phyloP scores from a whole-genome alignment of 2,329 filamentous ascomycete genomes.

The Colletotrichum falcatum region DNA sequence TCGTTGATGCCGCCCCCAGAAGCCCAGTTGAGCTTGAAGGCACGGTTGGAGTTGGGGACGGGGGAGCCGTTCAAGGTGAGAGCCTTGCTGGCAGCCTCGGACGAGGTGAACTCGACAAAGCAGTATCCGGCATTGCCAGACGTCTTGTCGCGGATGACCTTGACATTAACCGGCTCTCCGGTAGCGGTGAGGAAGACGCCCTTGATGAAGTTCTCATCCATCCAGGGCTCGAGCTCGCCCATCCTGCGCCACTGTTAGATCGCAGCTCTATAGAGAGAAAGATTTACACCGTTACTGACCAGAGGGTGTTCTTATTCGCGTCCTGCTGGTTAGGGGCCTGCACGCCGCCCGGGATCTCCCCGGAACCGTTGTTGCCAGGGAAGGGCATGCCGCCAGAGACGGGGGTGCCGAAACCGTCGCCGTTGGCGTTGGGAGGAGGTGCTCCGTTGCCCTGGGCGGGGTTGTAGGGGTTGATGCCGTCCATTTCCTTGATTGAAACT shows the following conservation, averaged over 20 bases:
- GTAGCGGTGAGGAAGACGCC: conserved; percentile 90
- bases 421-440: conserved; percentile 53
- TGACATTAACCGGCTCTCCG: conserved; percentile 95
- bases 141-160: conserved; percentile 99
- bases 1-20: conserved; percentile 96
- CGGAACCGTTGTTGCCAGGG: conserved; percentile 50
- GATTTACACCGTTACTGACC: conserved; percentile 53
- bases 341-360: conserved; percentile 46
- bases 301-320: conserved; percentile 68
- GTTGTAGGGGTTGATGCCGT: conserved; percentile 51
- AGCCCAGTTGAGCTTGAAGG: conserved; percentile 99
- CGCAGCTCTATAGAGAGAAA: too few species aligned
- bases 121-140: conserved; percentile 99
- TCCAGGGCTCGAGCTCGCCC: conserved; percentile 99
- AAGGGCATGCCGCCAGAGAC: conserved; percentile 49
- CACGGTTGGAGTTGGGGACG: conserved; percentile 93
- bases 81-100: conserved; percentile 90
- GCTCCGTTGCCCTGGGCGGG: conserved; percentile 48
- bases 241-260: conserved; percentile 74
- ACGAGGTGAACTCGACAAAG: conserved; percentile 90
- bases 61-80: conserved; percentile 88
- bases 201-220: conserved; percentile 98
- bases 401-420: conserved; percentile 51
- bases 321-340: conserved; percentile 52
- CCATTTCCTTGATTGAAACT: conserved; percentile 45